Evolutionary conservation across 257 asterid genomes (phyloP).

Genomic region (Penstemon barbatus): DNA sequence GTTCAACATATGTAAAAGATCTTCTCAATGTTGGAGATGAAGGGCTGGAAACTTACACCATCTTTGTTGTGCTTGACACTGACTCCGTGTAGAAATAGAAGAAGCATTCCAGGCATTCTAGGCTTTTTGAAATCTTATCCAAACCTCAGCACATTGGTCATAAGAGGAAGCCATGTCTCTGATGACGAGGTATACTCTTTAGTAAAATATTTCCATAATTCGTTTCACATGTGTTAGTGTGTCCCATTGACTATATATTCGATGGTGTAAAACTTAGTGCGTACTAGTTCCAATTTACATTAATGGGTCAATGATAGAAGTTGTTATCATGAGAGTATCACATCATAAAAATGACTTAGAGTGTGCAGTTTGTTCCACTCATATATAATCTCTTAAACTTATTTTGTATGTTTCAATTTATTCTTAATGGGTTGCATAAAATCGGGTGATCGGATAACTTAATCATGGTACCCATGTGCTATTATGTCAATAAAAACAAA

Average conservation of each 20-base stretch:
- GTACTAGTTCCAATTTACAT: neutral
- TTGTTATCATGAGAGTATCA: too few relatives aligned
- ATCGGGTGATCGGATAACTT: too few relatives aligned
- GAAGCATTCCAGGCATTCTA: slow-evolving; percentile 11
- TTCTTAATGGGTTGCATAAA: too few relatives aligned
- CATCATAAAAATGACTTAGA: too few relatives aligned
- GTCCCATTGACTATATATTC: too few relatives aligned
- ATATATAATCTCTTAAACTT: too few relatives aligned
- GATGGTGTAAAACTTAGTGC: neutral
- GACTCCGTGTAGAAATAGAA: neutral
- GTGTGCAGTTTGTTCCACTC: too few relatives aligned
- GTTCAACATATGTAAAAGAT: neutral
- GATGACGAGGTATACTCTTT: neutral
- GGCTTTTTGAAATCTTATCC: slow-evolving; percentile 28
- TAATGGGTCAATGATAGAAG: too few relatives aligned
- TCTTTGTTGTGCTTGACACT: slow-evolving; percentile 3
- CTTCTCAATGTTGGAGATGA: slow-evolving; percentile 5
- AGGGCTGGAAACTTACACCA: slow-evolving; percentile 22
- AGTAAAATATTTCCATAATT: neutral
- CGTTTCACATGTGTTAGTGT: too few relatives aligned
- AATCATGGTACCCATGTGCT: too few relatives aligned
- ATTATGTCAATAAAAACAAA: neutral
- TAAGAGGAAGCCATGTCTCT: neutral
- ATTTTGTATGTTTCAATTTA: too few relatives aligned
- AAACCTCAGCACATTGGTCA: slow-evolving; percentile 17